Evolutionary conservation across 1,284 basidiomycete species (phyloP).

Genomic region (Cutaneotrichosporon cyanovorans): DNA sequence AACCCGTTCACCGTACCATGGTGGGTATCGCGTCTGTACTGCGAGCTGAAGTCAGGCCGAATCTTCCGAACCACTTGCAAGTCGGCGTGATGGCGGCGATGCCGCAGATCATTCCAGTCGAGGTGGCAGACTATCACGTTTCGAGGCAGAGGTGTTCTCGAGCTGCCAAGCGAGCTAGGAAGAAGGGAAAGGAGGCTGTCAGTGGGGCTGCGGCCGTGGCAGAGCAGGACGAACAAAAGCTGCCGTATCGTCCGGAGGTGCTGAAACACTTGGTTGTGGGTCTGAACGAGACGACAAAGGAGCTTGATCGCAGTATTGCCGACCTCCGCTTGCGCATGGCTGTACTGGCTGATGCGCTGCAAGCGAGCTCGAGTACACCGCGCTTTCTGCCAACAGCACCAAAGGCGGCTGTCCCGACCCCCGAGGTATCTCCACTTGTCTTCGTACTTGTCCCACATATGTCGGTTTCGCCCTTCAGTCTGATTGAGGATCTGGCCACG

Average conservation of each 20-base stretch:
- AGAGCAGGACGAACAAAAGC: background rate
- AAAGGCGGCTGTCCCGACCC: background rate
- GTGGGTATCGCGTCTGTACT: slow-evolving; percentile 19
- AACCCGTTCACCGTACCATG: slow-evolving; percentile 36
- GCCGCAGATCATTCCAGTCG: slow-evolving; percentile 24
- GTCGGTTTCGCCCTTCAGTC: slow-evolving; percentile 31
- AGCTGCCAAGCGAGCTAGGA: slow-evolving; percentile 18
- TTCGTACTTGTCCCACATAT: slow-evolving; percentile 35
- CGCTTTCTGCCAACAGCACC: slow-evolving; percentile 28
- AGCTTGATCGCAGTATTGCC: slow-evolving; percentile 58
- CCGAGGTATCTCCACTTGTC: slow-evolving; percentile 12
- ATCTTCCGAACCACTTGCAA: slow-evolving; percentile 35
- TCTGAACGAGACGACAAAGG: slow-evolving; percentile 71
- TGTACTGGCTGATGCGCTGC: slow-evolving; percentile 23
- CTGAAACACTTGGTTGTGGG: slow-evolving; percentile 58
- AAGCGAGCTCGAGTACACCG: background rate
- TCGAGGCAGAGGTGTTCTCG: slow-evolving; percentile 30
- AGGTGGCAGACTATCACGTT: slow-evolving; percentile 35
- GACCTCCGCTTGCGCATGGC: slow-evolving; percentile 30
- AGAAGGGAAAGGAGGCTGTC: background rate
- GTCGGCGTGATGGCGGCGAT: slow-evolving; percentile 27
- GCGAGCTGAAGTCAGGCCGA: slow-evolving; percentile 27
- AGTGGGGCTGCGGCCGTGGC: background rate
- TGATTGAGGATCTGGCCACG: slow-evolving; percentile 34
- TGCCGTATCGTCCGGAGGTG: slow-evolving; percentile 43